Conservation (phyloP, 2,329 filamentous ascomycete genomes). For the Septoria petroselini region DNA sequence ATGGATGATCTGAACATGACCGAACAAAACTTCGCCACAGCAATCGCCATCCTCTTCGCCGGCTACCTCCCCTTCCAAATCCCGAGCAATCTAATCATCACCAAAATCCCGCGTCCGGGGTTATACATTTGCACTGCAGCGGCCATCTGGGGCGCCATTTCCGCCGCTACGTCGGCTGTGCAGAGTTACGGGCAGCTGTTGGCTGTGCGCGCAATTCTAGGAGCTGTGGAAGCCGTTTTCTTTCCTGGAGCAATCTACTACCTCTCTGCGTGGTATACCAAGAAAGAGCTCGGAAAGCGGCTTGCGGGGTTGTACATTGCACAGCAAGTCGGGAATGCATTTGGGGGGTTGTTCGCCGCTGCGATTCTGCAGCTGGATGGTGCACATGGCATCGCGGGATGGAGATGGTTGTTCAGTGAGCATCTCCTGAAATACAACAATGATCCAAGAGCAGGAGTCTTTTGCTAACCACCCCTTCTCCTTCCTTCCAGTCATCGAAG, state of each 20-base stretch:
- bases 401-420: conserved; percentile 14
- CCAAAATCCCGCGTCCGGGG: conserved; percentile 2
- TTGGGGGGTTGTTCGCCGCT: conserved; percentile 21
- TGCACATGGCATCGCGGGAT: background rate
- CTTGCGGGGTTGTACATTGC: conserved; percentile 27
- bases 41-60: conserved; percentile 39
- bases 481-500: background rate
- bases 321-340: conserved; percentile 26
- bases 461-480: too few relatives aligned
- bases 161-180: conserved; percentile 7
- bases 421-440: too few relatives aligned
- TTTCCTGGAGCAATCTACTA: conserved; percentile 16
- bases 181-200: conserved; percentile 5
- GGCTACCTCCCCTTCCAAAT: conserved; percentile 11
- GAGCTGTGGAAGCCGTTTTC: conserved; percentile 9
- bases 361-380: conserved; percentile 14
- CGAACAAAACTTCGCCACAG: conserved; percentile 20
- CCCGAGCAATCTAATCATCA: conserved; percentile 14
- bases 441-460: too few relatives aligned
- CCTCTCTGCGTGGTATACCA: conserved; percentile 13
- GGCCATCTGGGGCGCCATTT: conserved; percentile 28
- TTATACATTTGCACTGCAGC: conserved; percentile 25
- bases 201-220: background rate
- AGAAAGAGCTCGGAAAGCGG: conserved; percentile 10
- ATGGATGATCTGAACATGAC: conserved; percentile 21